These are phyloP conservation scores for Gossypium sturtianum DNA, from an alignment of 345 rosid species.

Conservation along the genomic window DNA sequence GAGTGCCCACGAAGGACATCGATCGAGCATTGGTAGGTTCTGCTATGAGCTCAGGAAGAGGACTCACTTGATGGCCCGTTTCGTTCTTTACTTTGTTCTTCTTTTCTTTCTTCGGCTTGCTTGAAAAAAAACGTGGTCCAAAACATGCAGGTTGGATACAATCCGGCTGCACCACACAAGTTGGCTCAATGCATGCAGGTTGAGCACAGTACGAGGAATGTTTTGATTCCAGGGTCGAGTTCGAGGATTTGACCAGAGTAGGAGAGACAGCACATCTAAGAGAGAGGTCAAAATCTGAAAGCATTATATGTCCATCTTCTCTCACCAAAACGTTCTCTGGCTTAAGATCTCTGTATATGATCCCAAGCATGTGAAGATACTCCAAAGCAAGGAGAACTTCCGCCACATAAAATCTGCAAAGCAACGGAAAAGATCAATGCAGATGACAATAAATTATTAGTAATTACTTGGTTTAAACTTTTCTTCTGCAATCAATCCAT, in stretches of 20 bases:
- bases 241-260: conserved; percentile 46
- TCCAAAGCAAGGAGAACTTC: conserved; percentile 86
- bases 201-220: conserved; percentile 45
- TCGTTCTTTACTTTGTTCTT: conserved; percentile 27
- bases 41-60: conserved; percentile 75
- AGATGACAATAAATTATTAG: neutral
- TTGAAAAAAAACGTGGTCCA: conserved; percentile 43
- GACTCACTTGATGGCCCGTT: conserved; percentile 37
- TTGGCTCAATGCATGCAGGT: conserved; percentile 49
- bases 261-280: conserved; percentile 62
- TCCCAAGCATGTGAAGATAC: conserved; percentile 88
- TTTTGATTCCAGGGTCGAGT: conserved; percentile 29
- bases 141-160: conserved; percentile 61
- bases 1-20: conserved; percentile 88
- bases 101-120: conserved; percentile 34
- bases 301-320: conserved; percentile 85
- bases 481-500: neutral
- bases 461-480: neutral
- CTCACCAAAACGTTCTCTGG: conserved; percentile 75
- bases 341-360: conserved; percentile 77
- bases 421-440: neutral
- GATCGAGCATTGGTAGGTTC: conserved; percentile 85
- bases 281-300: conserved; percentile 85
- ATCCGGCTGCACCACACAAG: conserved; percentile 46
- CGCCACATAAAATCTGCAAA: conserved; percentile 68